Percentiles rank a stretch among this genome's conserved stretches.
Evolutionary conservation across 1,139 yeast species (phyloP).

Genomic region (Candida sojae): DNA sequence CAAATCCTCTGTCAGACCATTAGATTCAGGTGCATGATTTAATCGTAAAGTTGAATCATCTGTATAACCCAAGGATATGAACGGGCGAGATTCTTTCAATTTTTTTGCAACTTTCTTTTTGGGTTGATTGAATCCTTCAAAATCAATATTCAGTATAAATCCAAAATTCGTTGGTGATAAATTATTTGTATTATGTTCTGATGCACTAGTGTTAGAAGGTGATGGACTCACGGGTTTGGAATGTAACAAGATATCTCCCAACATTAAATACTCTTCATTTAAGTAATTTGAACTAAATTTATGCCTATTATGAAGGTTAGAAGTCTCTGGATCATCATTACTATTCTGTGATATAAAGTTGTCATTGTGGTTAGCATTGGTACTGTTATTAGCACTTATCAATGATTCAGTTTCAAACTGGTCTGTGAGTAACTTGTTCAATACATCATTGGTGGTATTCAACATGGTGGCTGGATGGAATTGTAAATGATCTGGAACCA

Average conservation of each 20-base stretch:
- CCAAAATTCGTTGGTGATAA: slow-evolving; percentile 18
- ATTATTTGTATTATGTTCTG: slow-evolving; percentile 21
- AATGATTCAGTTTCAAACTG: slow-evolving; percentile 11
- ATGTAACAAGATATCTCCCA: slow-evolving; percentile 54
- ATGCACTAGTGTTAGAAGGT: slow-evolving; percentile 32
- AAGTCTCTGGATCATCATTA: not conserved
- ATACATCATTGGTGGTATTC: slow-evolving; percentile 43
- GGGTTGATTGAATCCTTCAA: slow-evolving; percentile 15
- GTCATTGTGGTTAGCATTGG: slow-evolving; percentile 2
- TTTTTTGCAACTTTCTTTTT: slow-evolving; percentile 18
- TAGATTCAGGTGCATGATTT: slow-evolving; percentile 13
- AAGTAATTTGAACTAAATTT: slow-evolving; percentile 34
- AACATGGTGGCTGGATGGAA: slow-evolving; percentile 23
- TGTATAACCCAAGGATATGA: slow-evolving; percentile 42
- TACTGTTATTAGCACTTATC: slow-evolving; percentile 2
- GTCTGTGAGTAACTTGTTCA: slow-evolving; percentile 26
- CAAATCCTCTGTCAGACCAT: slow-evolving; percentile 16
- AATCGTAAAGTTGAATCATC: slow-evolving; percentile 13
- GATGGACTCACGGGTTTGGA: slow-evolving; percentile 57
- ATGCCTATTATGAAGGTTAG: not conserved
- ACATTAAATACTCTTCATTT: slow-evolving; percentile 60
- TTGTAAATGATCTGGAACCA: slow-evolving; percentile 7
- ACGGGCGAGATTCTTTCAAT: slow-evolving; percentile 40
- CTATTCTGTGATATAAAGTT: not conserved
- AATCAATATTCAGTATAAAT: slow-evolving; percentile 9